Evolutionary conservation across 2,329 filamentous ascomycete species (phyloP), one percentile per base, ranked within the genome.

Genomic region (Leptographium galeiforme): DNA sequence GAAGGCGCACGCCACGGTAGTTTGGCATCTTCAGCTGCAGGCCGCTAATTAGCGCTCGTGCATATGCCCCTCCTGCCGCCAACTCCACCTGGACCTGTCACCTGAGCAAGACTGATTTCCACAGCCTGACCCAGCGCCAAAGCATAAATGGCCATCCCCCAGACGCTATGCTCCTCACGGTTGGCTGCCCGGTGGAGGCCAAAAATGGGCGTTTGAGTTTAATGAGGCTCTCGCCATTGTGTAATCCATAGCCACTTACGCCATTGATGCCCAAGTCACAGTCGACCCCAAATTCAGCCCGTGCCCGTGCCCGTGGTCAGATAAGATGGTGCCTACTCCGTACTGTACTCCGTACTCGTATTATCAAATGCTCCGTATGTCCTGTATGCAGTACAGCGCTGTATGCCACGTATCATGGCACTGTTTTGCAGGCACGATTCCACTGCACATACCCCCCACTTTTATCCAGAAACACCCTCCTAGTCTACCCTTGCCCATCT

Each of bases 371-470:
- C n/a, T 11, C 19, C 40, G 7, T n/a, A 41, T 16, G n/a, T 41
- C 40, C 16, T 41, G 40, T 18, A 41, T 11, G 40, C 40, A 18
- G n/a, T n/a, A 10, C n/a, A 18, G n/a, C n/a, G 40, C n/a, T n/a
- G 41, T 19, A 11, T 13, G 41, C 19, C 41, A 44, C 41, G 41
- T 44, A 44, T 18, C 41, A 41, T 41, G 40, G 39, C 25, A 25
- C 25, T 25, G 25, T 25, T 25, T 25, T 25, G 25, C 40, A 10
- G 51, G 34, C 44, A 14, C 32, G 18, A 32, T 25, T 46, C 48
- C 40, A 40, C 47, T 39, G 46, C 39, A 30, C 48, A 44, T 43
- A 49, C 33, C 36, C 47, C 52, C 55, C 51, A 48, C 34, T 48
- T 39, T 53, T 44, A 13, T 32, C 25, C 36, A 50, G 16, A 3